A percentile compares a stretch with the other conserved stretches of the same genome.
Conservation (phyloP, 345 rosid species). For the Brassica juncea region DNA sequence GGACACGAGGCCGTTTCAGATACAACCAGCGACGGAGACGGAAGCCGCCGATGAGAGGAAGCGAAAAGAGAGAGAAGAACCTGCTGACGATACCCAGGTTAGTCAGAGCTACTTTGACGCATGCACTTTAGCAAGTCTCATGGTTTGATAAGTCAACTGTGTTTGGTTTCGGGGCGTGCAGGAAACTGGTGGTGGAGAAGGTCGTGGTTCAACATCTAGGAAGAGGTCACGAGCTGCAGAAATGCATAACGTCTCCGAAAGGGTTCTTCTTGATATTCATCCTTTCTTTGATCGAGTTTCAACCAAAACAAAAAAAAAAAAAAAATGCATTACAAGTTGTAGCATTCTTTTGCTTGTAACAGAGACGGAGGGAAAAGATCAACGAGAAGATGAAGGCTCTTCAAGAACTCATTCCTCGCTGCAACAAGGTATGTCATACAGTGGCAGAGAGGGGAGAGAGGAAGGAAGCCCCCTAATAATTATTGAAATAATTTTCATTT, state of each 20-base stretch:
- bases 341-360: neutral
- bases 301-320: neutral
- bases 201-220: constrained; percentile 54
- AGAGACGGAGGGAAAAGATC: constrained; percentile 73
- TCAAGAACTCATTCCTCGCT: constrained; percentile 46
- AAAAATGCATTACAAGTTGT: neutral
- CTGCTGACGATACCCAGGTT: neutral
- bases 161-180: neutral
- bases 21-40: constrained; percentile 3
- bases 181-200: constrained; percentile 42
- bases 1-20: neutral
- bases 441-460: no score
- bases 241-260: constrained; percentile 82
- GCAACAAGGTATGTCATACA: constrained; percentile 19
- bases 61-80: constrained; percentile 18
- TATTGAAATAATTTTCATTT: no score
- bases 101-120: neutral
- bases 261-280: constrained; percentile 52
- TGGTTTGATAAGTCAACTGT: neutral
- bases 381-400: constrained; percentile 68
- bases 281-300: neutral
- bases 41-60: neutral
- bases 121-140: constrained; percentile 1
- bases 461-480: no score
- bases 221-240: constrained; percentile 86